Conservation (phyloP, 768 basidiomycete species). For the Serendipita sp. region DNA sequence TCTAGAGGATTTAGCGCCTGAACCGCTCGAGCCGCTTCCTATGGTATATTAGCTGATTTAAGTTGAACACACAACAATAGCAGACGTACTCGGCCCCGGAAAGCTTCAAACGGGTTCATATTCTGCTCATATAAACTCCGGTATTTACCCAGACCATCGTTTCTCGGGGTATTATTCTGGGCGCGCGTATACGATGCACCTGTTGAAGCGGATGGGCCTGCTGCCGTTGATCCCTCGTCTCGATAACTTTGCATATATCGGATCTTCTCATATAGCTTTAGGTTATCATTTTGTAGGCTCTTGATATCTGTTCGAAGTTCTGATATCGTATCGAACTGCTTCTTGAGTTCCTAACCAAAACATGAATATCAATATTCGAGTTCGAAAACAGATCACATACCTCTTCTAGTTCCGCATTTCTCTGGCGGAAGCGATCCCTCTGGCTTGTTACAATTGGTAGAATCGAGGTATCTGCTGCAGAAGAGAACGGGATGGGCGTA, state of each 20-base stretch:
- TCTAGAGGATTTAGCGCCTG: slow-evolving; percentile 84
- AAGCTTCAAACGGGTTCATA: slow-evolving; percentile 97
- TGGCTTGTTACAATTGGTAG: slow-evolving; percentile 97
- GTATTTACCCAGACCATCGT: slow-evolving; percentile 76
- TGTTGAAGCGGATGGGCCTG: slow-evolving; percentile 8
- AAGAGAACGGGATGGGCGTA: slow-evolving; percentile 53
- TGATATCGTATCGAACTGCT: slow-evolving; percentile 86
- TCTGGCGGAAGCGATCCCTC: slow-evolving; percentile 90
- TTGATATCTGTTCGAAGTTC: slow-evolving; percentile 89
- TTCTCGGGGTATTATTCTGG: slow-evolving; percentile 14
- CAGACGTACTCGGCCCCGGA: slow-evolving; percentile 72
- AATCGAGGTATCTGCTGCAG: slow-evolving; percentile 78
- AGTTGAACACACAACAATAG: background rate
- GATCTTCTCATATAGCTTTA: slow-evolving; percentile 97
- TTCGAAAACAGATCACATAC: slow-evolving; percentile 21
- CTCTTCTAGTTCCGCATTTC: slow-evolving; percentile 95
- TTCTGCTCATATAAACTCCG: slow-evolving; percentile 85
- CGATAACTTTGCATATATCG: slow-evolving; percentile 96
- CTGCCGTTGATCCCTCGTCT: slow-evolving; percentile 35
- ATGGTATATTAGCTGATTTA: background rate
- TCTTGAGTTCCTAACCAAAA: slow-evolving; percentile 61
- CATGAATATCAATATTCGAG: background rate
- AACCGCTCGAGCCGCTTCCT: slow-evolving; percentile 94
- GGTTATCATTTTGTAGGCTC: slow-evolving; percentile 81
- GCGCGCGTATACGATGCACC: slow-evolving; percentile 7